These are phyloP conservation scores for Pseudocercospora crystallina DNA, from an alignment of 2,329 filamentous ascomycete genomes.

Conservation along the genomic window DNA sequence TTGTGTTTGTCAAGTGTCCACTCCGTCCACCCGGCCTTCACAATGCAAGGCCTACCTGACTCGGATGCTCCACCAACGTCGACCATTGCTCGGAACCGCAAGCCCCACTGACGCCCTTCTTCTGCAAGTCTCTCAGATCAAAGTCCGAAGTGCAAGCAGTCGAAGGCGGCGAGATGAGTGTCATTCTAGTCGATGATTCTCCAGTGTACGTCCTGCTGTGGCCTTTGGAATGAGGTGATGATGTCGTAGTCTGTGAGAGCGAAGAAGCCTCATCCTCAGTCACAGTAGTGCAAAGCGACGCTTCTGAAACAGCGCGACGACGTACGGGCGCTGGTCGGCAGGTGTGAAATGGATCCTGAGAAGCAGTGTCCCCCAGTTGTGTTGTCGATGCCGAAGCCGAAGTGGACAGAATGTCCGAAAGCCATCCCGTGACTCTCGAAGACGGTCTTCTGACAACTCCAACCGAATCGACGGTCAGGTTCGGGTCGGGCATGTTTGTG, in stretches of 20 bases:
- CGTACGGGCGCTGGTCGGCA: slow-evolving; percentile 12
- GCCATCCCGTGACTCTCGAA: slow-evolving; percentile 31
- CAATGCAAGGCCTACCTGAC: slow-evolving; percentile 21
- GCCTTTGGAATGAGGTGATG: slow-evolving; percentile 25
- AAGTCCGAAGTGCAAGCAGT: slow-evolving; percentile 16
- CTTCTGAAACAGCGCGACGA: slow-evolving; percentile 18
- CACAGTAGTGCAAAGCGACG: slow-evolving; percentile 24
- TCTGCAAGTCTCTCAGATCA: slow-evolving; percentile 5
- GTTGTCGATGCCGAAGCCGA: slow-evolving; percentile 3
- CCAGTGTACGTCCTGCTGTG: slow-evolving; percentile 31
- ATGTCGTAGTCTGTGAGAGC: slow-evolving; percentile 13
- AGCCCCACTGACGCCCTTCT: slow-evolving; percentile 6
- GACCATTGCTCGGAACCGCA: slow-evolving; percentile 6
- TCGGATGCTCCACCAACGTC: slow-evolving; percentile 10
- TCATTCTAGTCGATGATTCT: slow-evolving; percentile 11
- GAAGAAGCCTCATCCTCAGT: slow-evolving; percentile 28
- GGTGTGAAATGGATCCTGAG: slow-evolving; percentile 26
- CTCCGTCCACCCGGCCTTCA: not conserved
- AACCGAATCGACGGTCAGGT: slow-evolving; percentile 8
- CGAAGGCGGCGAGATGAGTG: slow-evolving; percentile 17
- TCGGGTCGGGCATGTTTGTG: slow-evolving; percentile 21
- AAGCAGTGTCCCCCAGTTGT: not conserved
- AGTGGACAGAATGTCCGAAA: slow-evolving; percentile 27
- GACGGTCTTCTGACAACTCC: slow-evolving; percentile 14
- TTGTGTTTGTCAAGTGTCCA: not conserved